phyloP scores from a whole-genome alignment of 495 filamentous ascomycete species.

The Penicillium arizonense region DNA sequence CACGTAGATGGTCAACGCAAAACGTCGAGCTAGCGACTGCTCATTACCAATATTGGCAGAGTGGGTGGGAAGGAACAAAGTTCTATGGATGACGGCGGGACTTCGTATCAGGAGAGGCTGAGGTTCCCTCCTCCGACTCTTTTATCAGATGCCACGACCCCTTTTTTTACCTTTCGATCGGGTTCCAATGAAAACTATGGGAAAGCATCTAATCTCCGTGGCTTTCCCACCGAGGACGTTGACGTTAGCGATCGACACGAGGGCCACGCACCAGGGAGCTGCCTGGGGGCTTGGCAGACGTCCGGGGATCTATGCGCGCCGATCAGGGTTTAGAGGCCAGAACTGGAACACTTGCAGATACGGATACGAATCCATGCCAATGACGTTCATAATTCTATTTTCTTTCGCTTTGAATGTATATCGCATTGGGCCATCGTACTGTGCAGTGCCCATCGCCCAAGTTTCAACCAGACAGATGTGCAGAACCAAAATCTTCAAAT shows the following conservation, averaged over 20 bases:
- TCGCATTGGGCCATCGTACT: conserved; percentile 23
- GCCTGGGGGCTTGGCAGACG: conserved; percentile 25
- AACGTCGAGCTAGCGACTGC: conserved; percentile 2
- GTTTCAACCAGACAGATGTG: conserved; percentile 15
- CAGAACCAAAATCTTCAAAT: conserved; percentile 12
- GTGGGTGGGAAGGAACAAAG: conserved; percentile 13
- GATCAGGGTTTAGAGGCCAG: not conserved
- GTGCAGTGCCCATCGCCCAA: conserved; percentile 18
- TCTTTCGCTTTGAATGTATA: conserved; percentile 11
- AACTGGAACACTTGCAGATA: too few relatives aligned
- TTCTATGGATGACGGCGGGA: conserved; percentile 17
- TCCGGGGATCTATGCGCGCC: not conserved
- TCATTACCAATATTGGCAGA: conserved; percentile 10
- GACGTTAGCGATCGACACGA: conserved; percentile 9
- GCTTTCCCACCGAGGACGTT: not conserved
- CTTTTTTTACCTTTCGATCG: conserved; percentile 2
- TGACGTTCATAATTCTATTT: not conserved
- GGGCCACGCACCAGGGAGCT: conserved; percentile 19
- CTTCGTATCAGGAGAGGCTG: conserved; percentile 10
- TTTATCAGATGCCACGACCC: not conserved
- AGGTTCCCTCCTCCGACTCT: not conserved
- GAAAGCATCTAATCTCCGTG: not conserved
- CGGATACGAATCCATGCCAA: too few relatives aligned
- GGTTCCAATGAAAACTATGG: not conserved
- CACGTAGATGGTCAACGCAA: not conserved